Base-by-base conservation (phyloP, 2,329 filamentous ascomycete genomes). In the Grosmannia clavigera region DNA sequence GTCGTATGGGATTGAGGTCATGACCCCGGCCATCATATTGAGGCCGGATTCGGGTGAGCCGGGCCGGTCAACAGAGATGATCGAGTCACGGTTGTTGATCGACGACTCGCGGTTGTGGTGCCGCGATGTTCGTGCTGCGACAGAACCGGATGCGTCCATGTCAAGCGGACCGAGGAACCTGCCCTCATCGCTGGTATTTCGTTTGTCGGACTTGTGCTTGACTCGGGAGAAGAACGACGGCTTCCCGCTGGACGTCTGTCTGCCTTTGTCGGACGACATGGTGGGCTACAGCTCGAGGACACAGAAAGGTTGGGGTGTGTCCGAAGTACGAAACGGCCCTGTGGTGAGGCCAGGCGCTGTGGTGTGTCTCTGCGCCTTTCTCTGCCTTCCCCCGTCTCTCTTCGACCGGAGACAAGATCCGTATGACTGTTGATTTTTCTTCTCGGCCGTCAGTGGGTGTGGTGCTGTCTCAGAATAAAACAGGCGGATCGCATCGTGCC, bases 1-100 rank as follows among this genome's bases (percentile, higher is more conserved):
- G 66, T 95, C 89, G 76, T 95, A 95, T 38, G 92, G 90, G 65
- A 96, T 92, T 33, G 89, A 87, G 40, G 90, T 90, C 68, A 96
- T 90, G 61, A 92, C 83, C 61, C 90, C 91, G 40, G 90, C 86
- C 69, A 84, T 86, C 76, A 85, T 85, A 69, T 87, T 87, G 63
- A 92, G 74, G 61, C 83, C 85, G 62, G 79, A 74, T 56, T 86
- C 86, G 67, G 84, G 78, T 55, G 84, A 82, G 64, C 79, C 75
- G 56, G 84, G 81, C 62, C 82, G 77, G 68, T 92, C 89, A 67
- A 90, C 73, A 16, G 88, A 92, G 65, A 86, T 78, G 65, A 83
- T 75, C 46, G 87, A 91, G 6, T 51, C 48, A 10, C 48, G 48
- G 12, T n/a, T 25, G 43, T n/a, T 50, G 33, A 35, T 9, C 33